Percentiles rank a stretch among this genome's conserved stretches.
Evolutionary conservation across 129 eudicot species (phyloP).

Genomic region (Chrysanthemum lavandulifolium): DNA sequence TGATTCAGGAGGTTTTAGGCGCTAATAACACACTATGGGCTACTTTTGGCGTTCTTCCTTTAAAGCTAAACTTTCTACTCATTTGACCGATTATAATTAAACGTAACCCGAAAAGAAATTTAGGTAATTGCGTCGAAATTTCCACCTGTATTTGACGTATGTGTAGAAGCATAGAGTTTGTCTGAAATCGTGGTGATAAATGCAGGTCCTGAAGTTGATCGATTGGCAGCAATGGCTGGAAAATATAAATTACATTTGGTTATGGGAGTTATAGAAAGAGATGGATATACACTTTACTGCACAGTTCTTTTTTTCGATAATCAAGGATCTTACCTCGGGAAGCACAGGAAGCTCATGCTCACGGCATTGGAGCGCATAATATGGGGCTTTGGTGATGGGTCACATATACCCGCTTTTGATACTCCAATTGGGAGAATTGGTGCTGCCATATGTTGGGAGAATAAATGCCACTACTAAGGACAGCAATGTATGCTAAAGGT

Average conservation of each 20-base stretch:
- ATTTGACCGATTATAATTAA: too few species aligned
- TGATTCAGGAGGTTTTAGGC: slow-evolving; percentile 5
- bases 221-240: slow-evolving; percentile 96
- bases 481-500: slow-evolving; percentile 98
- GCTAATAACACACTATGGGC: too few species aligned
- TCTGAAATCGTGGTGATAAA: slow-evolving; percentile 1
- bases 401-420: slow-evolving; percentile 81
- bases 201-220: slow-evolving; percentile 95
- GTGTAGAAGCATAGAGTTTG: too few species aligned
- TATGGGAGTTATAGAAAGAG: slow-evolving; percentile 95
- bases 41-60: too few species aligned
- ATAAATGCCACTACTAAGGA: slow-evolving; percentile 91
- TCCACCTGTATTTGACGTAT: too few species aligned
- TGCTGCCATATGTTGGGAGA: slow-evolving; percentile 99
- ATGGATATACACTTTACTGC: slow-evolving; percentile 86
- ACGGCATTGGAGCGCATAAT: slow-evolving; percentile 89
- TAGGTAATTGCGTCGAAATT: too few species aligned
- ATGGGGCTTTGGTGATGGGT: slow-evolving; percentile 99
- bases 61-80: too few species aligned
- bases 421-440: slow-evolving; percentile 93
- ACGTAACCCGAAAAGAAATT: too few species aligned
- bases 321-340: slow-evolving; percentile 88
- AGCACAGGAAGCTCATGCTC: slow-evolving; percentile 91
- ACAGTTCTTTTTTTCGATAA: slow-evolving; percentile 78
- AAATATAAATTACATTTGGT: slow-evolving; percentile 77